A percentile compares a stretch with the other conserved stretches of the same genome.
Conservation (phyloP, 1,284 basidiomycete genomes). For the Irpex sp. region DNA sequence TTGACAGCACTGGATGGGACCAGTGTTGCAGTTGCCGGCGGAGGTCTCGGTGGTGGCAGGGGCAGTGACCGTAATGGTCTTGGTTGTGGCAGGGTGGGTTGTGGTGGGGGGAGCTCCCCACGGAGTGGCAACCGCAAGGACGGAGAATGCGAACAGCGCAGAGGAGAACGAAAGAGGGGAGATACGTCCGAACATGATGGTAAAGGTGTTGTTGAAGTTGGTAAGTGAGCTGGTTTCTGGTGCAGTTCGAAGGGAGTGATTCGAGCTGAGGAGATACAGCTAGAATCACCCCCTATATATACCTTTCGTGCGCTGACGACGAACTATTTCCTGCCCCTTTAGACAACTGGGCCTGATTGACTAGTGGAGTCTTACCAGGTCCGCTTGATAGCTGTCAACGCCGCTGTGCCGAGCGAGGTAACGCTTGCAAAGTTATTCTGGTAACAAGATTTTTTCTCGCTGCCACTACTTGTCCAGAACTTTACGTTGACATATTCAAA, state of each 20-base stretch:
- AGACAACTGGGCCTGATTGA: neutral
- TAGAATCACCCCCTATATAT: neutral
- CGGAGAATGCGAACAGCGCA: constrained; percentile 17
- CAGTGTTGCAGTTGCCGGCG: constrained; percentile 23
- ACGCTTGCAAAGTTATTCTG: neutral
- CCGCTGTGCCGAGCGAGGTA: neutral
- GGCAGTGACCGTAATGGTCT: constrained; percentile 16
- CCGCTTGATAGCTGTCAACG: neutral
- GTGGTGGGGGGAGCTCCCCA: constrained; percentile 9
- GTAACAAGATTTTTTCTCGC: neutral
- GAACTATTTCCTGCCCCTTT: neutral
- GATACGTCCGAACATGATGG: constrained; percentile 19
- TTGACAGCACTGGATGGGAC: constrained; percentile 29
- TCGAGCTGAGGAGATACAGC: neutral
- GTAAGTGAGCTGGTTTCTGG: neutral
- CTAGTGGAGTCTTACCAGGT: neutral
- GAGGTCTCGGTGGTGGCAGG: constrained; percentile 12
- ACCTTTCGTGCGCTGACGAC: neutral
- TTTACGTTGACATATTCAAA: neutral
- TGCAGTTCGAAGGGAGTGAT: neutral
- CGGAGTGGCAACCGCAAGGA: constrained; percentile 27
- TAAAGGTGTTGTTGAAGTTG: neutral
- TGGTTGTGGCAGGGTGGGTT: constrained; percentile 7
- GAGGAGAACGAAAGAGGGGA: constrained; percentile 13
- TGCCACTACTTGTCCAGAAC: neutral